Base-by-base conservation (phyloP, 2,329 filamentous ascomycete species). In the Colletotrichum graminicola region DNA sequence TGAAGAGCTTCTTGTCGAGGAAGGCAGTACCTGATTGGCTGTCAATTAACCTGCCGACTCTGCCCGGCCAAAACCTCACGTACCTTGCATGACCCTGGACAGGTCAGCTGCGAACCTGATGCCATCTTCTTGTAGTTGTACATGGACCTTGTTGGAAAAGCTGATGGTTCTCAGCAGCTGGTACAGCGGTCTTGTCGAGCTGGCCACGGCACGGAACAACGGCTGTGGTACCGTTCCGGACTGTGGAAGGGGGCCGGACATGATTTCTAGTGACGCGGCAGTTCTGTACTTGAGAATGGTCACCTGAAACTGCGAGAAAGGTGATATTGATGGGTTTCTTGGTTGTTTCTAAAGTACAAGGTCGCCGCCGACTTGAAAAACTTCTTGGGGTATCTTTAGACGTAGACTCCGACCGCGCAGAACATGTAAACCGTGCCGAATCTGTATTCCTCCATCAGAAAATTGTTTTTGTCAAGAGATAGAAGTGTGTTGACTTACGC, bases 361-460 rank as follows among this genome's bases (percentile, higher is more conserved):
- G 73, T 55, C 56, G 73, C 64, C 59, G 63, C 57, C 55, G 71
- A 64, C 72, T 75, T 74, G 63, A 67, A 72, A 75, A 75, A 76
- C 64, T 76, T 74, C 72, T 74, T 71, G 77, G 81, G 84, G 83
- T 85, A 84, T 89, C 81, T 86, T 90, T 90, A 99, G 82, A 99
- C 94, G 91, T 99, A 98, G 80, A 99, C 96, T 81, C 96, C 96
- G 80, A 96, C 96, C 72, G 95, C 96, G 84, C 96, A 99, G 84
- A 99, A 98, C 92, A 98, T 97, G 84, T 96, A 98, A 56, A 99
- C 94, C 62, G 95, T 92, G 77, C 96, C 96, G 82, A 97, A 93
- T 62, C 95, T 98, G 79, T 14, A 32, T 76, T 65, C 62, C 41
- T 18, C 18, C 55, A 62, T 61, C 73, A 59, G 41, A 36, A 21